These are phyloP conservation scores for Areca catechu DNA, from an alignment of 176 grass and related monocot species.

Conservation along the genomic window DNA sequence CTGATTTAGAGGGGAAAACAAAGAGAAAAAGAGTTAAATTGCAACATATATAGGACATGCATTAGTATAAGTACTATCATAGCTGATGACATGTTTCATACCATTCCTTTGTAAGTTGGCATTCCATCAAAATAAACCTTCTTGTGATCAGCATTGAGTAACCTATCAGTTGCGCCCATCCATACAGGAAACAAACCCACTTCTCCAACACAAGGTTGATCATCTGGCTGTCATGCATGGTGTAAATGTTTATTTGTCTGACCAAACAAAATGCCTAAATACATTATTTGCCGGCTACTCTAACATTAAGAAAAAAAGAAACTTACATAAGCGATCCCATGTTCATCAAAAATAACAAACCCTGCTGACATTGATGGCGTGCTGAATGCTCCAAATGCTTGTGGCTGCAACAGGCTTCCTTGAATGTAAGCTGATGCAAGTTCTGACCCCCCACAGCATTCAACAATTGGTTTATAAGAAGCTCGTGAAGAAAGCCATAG, in stretches of 20 bases:
- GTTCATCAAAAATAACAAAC: constrained; percentile 82
- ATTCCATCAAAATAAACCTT: constrained; percentile 97
- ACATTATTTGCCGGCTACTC: no score
- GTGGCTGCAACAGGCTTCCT: constrained; percentile 62
- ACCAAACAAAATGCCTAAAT: no score
- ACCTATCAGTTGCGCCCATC: constrained; percentile 56
- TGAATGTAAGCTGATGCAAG: constrained; percentile 79
- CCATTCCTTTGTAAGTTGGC: constrained; percentile 78
- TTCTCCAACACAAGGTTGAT: constrained; percentile 83
- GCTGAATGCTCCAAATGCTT: constrained; percentile 81
- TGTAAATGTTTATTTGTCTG: constrained; percentile 16
- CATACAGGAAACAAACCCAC: constrained; percentile 78
- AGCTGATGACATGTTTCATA: constrained; percentile 18
- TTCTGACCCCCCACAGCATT: constrained; percentile 86
- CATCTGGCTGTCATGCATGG: constrained; percentile 48
- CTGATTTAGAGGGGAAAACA: background rate
- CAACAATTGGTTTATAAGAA: constrained; percentile 76
- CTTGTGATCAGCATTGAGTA: constrained; percentile 76
- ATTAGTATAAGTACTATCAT: no score
- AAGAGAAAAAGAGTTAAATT: no score
- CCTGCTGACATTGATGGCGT: constrained; percentile 66
- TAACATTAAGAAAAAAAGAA: background rate
- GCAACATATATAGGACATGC: no score
- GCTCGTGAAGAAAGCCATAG: constrained; percentile 70
- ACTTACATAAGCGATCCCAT: constrained; percentile 80